Conservation (phyloP, 805 yeast genomes). For the Candida nonsorbophila region DNA sequence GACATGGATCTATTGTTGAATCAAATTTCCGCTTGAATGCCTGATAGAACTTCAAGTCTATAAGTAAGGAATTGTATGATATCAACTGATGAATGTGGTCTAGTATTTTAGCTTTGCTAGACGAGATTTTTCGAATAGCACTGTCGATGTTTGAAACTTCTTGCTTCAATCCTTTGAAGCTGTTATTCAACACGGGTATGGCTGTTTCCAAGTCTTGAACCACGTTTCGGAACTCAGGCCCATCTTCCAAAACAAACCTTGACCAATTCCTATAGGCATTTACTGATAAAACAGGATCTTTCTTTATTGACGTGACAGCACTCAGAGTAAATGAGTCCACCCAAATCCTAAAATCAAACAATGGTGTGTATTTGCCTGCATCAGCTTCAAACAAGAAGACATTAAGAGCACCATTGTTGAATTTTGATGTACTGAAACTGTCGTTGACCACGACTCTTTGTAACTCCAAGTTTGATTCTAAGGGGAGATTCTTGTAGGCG, state of each 20-base stretch:
- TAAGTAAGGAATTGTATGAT: conserved; percentile 19
- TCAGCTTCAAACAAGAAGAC: conserved; percentile 20
- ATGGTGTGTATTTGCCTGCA: conserved; percentile 9
- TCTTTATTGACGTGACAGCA: too few relatives aligned
- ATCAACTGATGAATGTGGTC: conserved; percentile 17
- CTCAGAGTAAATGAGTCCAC: conserved; percentile 13
- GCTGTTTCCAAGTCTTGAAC: conserved; percentile 25
- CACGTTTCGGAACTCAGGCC: conserved; percentile 36
- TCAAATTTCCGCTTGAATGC: conserved; percentile 20
- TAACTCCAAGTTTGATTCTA: conserved; percentile 11
- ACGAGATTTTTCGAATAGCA: conserved; percentile 14
- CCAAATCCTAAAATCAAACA: conserved; percentile 24
- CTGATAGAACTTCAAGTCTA: conserved; percentile 16
- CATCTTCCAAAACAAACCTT: conserved; percentile 34
- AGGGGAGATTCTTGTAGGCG: conserved; percentile 19
- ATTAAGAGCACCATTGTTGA: conserved; percentile 13
- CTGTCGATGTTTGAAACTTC: conserved; percentile 26
- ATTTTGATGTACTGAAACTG: conserved; percentile 9
- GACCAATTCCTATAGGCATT: conserved; percentile 24
- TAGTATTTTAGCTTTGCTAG: conserved; percentile 14
- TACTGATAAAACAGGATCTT: too few relatives aligned
- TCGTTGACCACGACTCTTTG: conserved; percentile 27
- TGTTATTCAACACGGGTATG: conserved; percentile 22
- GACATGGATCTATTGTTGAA: conserved; percentile 27
- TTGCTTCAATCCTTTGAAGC: conserved; percentile 19